A percentile compares a stretch with the other conserved stretches of the same genome.
These are phyloP conservation scores for Citeromyces nyonsensis DNA, from an alignment of 805 yeast species.

Conservation along the genomic window DNA sequence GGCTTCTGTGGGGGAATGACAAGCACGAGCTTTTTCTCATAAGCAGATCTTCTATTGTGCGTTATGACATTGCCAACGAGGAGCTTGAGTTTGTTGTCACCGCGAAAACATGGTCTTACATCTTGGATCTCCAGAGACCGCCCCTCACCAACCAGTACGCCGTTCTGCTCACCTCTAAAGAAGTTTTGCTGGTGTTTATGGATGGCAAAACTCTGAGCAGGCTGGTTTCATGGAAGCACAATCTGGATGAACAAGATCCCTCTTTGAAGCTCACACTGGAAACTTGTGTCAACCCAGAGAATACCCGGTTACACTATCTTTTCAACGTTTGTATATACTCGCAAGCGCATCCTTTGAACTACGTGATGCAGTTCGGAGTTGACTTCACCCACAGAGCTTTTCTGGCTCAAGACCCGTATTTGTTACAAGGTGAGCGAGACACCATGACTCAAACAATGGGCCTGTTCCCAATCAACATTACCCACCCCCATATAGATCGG, in stretches of 20 bases:
- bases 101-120: constrained; percentile 35
- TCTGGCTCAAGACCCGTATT: too few relatives aligned
- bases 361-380: too few relatives aligned
- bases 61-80: constrained; percentile 13
- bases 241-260: constrained; percentile 35
- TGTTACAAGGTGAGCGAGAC: too few relatives aligned
- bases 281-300: too few relatives aligned
- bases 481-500: too few relatives aligned
- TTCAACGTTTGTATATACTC: too few relatives aligned
- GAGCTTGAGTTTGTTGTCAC: constrained; percentile 21
- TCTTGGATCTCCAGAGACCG: constrained; percentile 25
- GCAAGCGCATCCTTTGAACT: too few relatives aligned
- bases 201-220: constrained; percentile 19
- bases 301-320: too few relatives aligned
- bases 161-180: constrained; percentile 51
- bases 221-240: constrained; percentile 63
- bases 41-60: constrained; percentile 26
- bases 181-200: constrained; percentile 43
- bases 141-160: constrained; percentile 15
- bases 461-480: too few relatives aligned
- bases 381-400: too few relatives aligned
- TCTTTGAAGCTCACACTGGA: constrained; percentile 22
- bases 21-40: constrained; percentile 15
- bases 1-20: constrained; percentile 26
- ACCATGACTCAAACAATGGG: too few relatives aligned